Base-by-base conservation (phyloP, 495 filamentous ascomycete species). In the Letharia columbiana region DNA sequence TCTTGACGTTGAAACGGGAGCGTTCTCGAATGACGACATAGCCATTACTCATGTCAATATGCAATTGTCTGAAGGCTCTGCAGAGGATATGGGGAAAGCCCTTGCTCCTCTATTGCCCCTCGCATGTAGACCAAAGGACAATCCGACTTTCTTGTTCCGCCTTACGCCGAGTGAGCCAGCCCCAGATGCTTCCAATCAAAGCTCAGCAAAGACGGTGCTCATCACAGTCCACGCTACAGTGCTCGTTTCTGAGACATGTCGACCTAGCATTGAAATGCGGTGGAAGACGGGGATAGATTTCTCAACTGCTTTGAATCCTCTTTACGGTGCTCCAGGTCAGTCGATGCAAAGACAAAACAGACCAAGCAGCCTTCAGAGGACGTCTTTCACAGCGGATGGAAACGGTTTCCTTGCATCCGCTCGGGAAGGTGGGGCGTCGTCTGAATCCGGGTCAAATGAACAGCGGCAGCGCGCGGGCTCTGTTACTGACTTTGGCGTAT, bases 231-330 rank as follows among this genome's bases (percentile, higher is more conserved):
- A 80, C 50, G 89, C 89, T 13, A 80, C 78, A 40, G 87, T 88
- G 18, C 78, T 86, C 40, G 74, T 93, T 35, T 85, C 81, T 3
- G 75, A 84, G 28, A 76, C 81, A 31, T 96, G 90, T 71, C 79
- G 81, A n/a, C 91, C 92, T 12, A 78, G 78, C 35, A 86, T 98
- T 61, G 75, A 78, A 49, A 92, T 96, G 84, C 79, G 85, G 49
- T 96, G 92, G 93, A 85, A 80, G 49, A 90, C 90, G 18, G 83
- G 84, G 44, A 82, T 96, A 47, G 92, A 96, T 72, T 95, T 96
- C 72, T 90, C 90, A 3, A 80, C 87, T 61, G 84, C 89, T 10
- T 79, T 76, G 74, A 87, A 77, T 70, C 83, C 77, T 79, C 79
- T 74, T 11, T 92, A 75, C 79, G 90, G 77, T 77, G 90, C 75